Base-by-base conservation (phyloP, 2,329 filamentous ascomycete species). In the Fusarium nygamai region DNA sequence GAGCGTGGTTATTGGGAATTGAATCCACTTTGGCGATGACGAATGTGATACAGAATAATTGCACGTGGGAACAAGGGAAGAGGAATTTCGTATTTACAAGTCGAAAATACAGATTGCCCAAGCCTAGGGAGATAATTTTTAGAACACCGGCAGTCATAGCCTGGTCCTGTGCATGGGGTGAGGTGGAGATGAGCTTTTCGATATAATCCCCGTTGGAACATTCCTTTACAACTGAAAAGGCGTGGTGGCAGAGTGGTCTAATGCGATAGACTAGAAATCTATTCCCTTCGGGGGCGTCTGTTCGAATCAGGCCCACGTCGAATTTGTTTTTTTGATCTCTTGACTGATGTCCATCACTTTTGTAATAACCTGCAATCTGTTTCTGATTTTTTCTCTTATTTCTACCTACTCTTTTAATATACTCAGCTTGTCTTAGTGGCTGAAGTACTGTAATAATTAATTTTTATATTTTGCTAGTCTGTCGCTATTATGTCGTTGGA, bases 241-340 rank as follows among this genome's bases (percentile, higher is more conserved):
- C 67, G 58, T 61, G 59, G 67, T 69, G 67, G 67, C 67, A 69
- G 67, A 69, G 67, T 69, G 67, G 67, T 69, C 67, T 69, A 69
- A 69, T 69, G 67, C 67, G 67, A 69, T 69, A 69, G 65, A 69
- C 67, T 69, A 69, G 67, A 69, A 69, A 69, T 69, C 65, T 69
- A 69, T 69, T 69, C 67, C 67, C 66, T 41, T 69, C 67, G 64
- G 64, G 67, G 67, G 64, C 67, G 64, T 69, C 67, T 69, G 67
- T 69, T 69, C 67, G 67, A 69, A 69, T 69, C 67, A 69, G 67
- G 67, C 64, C 67, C 50, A 61, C 58, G 67, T 69, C 66, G 66
- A 69, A 5, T 13, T 3, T 22, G 3, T 6, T 3, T 22, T 53
- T 53, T 53, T 24, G 8, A 4, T 8, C 6, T 6, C 11, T 20